A percentile compares a stretch with the other conserved stretches of the same genome.
These are phyloP conservation scores for Aspergillus terreus DNA, from an alignment of 2,329 filamentous ascomycete species.

Conservation along the genomic window DNA sequence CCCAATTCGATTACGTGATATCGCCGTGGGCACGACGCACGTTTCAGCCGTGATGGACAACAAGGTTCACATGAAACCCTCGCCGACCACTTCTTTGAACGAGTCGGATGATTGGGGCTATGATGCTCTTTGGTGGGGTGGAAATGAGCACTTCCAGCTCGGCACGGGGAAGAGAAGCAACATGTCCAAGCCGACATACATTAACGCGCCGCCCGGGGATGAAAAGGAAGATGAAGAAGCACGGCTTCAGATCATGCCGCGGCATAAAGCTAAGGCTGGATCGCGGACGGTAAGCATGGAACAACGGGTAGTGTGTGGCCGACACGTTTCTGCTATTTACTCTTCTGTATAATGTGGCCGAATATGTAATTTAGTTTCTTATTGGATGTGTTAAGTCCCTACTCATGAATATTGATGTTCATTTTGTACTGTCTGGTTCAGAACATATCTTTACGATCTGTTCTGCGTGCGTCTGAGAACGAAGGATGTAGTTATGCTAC, in stretches of 20 bases:
- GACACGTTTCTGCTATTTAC: slow-evolving; percentile 78
- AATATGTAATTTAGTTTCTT: slow-evolving; percentile 1
- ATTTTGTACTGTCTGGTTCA: too few species aligned
- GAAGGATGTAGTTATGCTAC: too few species aligned
- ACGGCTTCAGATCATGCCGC: slow-evolving; percentile 76
- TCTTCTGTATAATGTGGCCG: slow-evolving; percentile 51
- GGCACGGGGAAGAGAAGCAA: slow-evolving; percentile 89
- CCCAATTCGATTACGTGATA: slow-evolving; percentile 71
- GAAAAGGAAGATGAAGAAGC: slow-evolving; percentile 61
- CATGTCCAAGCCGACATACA: slow-evolving; percentile 69
- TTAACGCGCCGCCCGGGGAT: slow-evolving; percentile 66
- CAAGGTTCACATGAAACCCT: slow-evolving; percentile 62
- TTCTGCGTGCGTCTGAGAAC: too few species aligned
- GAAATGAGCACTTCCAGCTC: slow-evolving; percentile 90
- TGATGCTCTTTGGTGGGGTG: slow-evolving; percentile 90
- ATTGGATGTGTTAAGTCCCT: neutral
- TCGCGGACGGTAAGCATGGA: slow-evolving; percentile 73
- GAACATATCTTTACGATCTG: too few species aligned
- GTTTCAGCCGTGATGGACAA: slow-evolving; percentile 81
- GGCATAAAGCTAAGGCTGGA: slow-evolving; percentile 64
- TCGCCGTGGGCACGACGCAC: slow-evolving; percentile 78
- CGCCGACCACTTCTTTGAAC: slow-evolving; percentile 52
- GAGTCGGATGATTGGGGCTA: slow-evolving; percentile 80
- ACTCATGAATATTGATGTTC: too few species aligned
- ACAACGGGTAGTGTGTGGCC: slow-evolving; percentile 84